Conservation (phyloP, 306 rosid species). For the Citrullus amarus region DNA sequence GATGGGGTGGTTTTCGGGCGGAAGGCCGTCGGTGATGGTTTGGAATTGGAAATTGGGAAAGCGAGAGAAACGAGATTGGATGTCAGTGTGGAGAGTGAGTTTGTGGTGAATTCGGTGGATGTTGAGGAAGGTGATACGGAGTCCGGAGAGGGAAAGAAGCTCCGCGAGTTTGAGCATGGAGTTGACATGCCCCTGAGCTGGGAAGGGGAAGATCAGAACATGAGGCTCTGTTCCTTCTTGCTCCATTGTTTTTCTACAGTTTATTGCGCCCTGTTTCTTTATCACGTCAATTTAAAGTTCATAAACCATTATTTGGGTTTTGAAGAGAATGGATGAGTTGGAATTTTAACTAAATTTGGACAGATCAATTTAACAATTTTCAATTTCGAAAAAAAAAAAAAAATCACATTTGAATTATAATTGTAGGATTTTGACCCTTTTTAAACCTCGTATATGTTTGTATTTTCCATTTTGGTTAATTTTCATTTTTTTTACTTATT, state of each 20-base stretch:
- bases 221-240: not conserved
- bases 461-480: too few species aligned
- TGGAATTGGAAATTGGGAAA: slow-evolving; percentile 28
- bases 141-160: slow-evolving; percentile 18
- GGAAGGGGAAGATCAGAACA: slow-evolving; percentile 20
- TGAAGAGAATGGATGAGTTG: too few species aligned
- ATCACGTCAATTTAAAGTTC: too few species aligned
- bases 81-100: slow-evolving; percentile 12
- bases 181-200: slow-evolving; percentile 28
- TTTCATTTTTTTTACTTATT: too few species aligned
- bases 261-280: not conserved
- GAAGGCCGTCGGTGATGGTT: slow-evolving; percentile 25
- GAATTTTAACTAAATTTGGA: too few species aligned
- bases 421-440: too few species aligned
- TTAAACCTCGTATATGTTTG: too few species aligned
- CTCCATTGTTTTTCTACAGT: not conserved
- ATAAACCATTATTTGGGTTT: too few species aligned
- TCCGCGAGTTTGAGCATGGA: slow-evolving; percentile 42
- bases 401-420: too few species aligned
- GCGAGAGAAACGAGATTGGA: slow-evolving; percentile 6
- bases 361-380: too few species aligned
- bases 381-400: too few species aligned
- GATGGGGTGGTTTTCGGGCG: slow-evolving; percentile 2
- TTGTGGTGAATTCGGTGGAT: slow-evolving; percentile 18
- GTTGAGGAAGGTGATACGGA: slow-evolving; percentile 37